These are phyloP conservation scores for Aspergillus haitiensis DNA, from an alignment of 495 filamentous ascomycete species.

Conservation along the genomic window DNA sequence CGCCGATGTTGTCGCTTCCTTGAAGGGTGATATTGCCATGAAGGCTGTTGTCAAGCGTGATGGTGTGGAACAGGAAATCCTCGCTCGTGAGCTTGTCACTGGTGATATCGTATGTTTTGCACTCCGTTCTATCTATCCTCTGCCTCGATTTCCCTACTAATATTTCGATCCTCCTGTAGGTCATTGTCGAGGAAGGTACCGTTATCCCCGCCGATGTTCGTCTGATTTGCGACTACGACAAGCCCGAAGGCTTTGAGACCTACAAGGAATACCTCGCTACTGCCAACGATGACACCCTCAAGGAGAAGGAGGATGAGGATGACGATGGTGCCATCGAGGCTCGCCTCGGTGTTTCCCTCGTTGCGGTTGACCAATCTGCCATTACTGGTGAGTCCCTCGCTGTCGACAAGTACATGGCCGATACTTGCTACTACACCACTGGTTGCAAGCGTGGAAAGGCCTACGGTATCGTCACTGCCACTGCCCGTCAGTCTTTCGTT, in stretches of 20 bases:
- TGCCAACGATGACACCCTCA: slow-evolving; percentile 57
- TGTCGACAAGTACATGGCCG: slow-evolving; percentile 76
- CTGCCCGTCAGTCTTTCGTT: slow-evolving; percentile 68
- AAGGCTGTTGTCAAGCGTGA: slow-evolving; percentile 69
- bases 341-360: slow-evolving; percentile 62
- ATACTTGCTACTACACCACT: slow-evolving; percentile 71
- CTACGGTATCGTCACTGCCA: slow-evolving; percentile 63
- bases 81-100: slow-evolving; percentile 76
- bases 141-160: slow-evolving; percentile 1
- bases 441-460: slow-evolving; percentile 78
- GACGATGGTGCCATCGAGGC: slow-evolving; percentile 54
- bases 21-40: slow-evolving; percentile 87
- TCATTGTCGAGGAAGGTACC: slow-evolving; percentile 74
- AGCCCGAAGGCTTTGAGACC: slow-evolving; percentile 67
- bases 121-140: background rate
- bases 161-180: slow-evolving; percentile 30
- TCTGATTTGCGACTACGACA: slow-evolving; percentile 73
- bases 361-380: slow-evolving; percentile 71
- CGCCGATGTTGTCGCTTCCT: slow-evolving; percentile 74
- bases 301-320: slow-evolving; percentile 64
- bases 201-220: slow-evolving; percentile 73
- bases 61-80: slow-evolving; percentile 68
- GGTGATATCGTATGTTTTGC: slow-evolving; percentile 70
- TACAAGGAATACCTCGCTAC: slow-evolving; percentile 67
- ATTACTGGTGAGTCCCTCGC: slow-evolving; percentile 78